phyloP scores from a whole-genome alignment of 2,329 filamentous ascomycete species.

The Epichloe sylvatica region DNA sequence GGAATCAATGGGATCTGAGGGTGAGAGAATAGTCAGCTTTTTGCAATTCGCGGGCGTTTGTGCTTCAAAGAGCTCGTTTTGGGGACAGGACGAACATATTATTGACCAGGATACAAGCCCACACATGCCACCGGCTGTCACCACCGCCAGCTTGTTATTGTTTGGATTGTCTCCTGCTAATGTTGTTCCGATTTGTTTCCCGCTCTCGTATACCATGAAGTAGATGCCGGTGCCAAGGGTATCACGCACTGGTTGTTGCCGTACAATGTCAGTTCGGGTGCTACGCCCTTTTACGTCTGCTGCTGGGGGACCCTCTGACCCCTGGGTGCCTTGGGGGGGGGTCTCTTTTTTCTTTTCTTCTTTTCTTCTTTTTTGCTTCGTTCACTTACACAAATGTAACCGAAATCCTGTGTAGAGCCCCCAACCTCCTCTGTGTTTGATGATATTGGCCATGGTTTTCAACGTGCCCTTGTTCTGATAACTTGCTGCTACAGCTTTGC shows the following conservation, averaged over 20 bases:
- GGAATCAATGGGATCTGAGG: constrained; percentile 56
- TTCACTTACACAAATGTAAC: constrained; percentile 56
- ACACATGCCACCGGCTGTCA: constrained; percentile 66
- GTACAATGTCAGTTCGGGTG: background rate
- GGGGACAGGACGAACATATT: constrained; percentile 41
- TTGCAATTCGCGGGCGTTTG: background rate
- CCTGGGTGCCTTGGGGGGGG: no score
- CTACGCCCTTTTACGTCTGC: background rate
- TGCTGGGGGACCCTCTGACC: background rate
- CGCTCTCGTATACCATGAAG: constrained; percentile 80
- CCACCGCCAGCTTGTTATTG: constrained; percentile 67
- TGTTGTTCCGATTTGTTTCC: constrained; percentile 68
- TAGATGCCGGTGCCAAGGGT: constrained; percentile 75
- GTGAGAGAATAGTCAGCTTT: background rate
- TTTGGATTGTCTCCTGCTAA: constrained; percentile 56
- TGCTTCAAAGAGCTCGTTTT: constrained; percentile 1
- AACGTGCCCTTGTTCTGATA: constrained; percentile 69
- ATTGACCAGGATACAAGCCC: constrained; percentile 73
- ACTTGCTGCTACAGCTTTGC: constrained; percentile 48
- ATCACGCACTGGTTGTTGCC: constrained; percentile 48
- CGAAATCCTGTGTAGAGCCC: constrained; percentile 72
- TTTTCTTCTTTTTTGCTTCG: background rate
- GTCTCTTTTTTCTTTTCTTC: no score
- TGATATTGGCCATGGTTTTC: constrained; percentile 61
- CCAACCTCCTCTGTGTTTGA: constrained; percentile 56